Evolutionary conservation across 2,329 filamentous ascomycete species (phyloP), one percentile per base, ranked within the genome.

Genomic region (Lizonia empirigonia): DNA sequence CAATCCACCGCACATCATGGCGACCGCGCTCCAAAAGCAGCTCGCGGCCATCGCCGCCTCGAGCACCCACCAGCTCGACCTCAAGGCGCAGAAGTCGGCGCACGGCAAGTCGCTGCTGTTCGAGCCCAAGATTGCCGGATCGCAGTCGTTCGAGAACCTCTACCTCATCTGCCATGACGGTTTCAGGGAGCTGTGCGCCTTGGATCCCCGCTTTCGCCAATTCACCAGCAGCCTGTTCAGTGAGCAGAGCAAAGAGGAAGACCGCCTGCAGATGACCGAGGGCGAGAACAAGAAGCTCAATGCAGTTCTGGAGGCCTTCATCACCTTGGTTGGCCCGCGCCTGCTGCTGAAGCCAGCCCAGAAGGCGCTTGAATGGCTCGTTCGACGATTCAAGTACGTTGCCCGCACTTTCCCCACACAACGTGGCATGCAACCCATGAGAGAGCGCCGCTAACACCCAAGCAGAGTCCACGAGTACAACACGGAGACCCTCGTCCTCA

Each of bases 91-190:
- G 77, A 93, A 91, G 75, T 85, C 89, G 55, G 86, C 90, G 57
- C 94, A 99, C 77, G 90, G 90, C 59, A 93, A 97, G 75, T 99
- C 94, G 44, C 79, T 99, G 55, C 90, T 99, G 53, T 99, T 96
- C 78, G 92, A 96, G 64, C 83, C 89, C 53, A 85, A 86, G 69
- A 82, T 93, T 63, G 94, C 94, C 41, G 87, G 89, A 5, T 86
- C 86, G 13, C 94, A 99, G 77, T 94, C 87, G 67, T 96, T 93
- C 73, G 90, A 96, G 69, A 89, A 87, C 4, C 82, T 99, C 51
- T 97, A 89, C 72, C 84, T 88, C 49, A 84, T 96, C 71, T 97
- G 93, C 70, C 80, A 86, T 61, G 90, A 96, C 67, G 94, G 92
- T 2, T 99, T 93, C 68, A 85, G 91, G 58, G 94, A 99, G 68